Conservation (phyloP, 768 basidiomycete genomes). For the Suillus discolor region DNA sequence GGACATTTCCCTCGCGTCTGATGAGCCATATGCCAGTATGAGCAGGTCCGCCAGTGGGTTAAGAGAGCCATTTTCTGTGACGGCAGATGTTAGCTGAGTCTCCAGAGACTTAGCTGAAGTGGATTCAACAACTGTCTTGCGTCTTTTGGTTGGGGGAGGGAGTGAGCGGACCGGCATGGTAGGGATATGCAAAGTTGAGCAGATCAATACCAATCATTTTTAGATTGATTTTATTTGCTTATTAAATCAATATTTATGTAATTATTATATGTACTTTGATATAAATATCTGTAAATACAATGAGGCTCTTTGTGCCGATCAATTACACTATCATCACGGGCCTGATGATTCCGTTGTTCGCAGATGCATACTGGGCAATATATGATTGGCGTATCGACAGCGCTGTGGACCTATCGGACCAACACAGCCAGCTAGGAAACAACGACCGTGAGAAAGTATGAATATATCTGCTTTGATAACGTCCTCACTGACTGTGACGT, state of each 20-base stretch:
- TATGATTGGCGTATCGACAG: neutral
- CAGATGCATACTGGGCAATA: neutral
- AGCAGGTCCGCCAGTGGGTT: conserved; percentile 81
- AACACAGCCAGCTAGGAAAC: neutral
- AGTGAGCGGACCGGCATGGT: conserved; percentile 44
- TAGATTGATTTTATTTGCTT: neutral
- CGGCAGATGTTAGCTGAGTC: conserved; percentile 52
- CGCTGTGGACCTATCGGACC: neutral
- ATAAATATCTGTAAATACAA: neutral
- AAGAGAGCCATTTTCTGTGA: conserved; percentile 60
- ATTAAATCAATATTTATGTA: neutral
- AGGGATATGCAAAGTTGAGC: neutral
- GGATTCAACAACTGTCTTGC: conserved; percentile 38
- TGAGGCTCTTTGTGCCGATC: neutral
- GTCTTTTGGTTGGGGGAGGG: conserved; percentile 54
- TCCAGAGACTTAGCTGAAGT: conserved; percentile 52
- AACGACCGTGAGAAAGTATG: neutral
- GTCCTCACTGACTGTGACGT: neutral
- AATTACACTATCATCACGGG: neutral
- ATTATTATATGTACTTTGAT: neutral
- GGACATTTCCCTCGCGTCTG: conserved; percentile 59
- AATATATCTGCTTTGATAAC: neutral
- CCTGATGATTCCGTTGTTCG: neutral
- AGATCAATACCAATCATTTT: neutral
- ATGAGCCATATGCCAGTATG: conserved; percentile 48